These are phyloP conservation scores for Trichaptum fuscoviolaceum DNA, from an alignment of 768 basidiomycete species.

Conservation along the genomic window DNA sequence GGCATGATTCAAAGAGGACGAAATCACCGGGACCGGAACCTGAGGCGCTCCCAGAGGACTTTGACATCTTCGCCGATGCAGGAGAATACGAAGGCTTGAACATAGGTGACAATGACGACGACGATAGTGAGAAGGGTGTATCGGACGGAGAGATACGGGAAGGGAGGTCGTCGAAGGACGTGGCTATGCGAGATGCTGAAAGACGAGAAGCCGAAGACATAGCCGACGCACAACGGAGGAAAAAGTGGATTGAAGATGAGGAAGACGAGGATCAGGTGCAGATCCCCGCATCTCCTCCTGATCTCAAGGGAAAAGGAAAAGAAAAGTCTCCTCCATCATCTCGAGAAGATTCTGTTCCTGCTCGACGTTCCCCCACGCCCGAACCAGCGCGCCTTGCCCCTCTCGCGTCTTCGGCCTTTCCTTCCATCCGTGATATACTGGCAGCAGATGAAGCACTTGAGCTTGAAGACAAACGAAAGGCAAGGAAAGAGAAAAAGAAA, in stretches of 20 bases:
- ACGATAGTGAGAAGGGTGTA: constrained; percentile 31
- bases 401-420: constrained; percentile 72
- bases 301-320: constrained; percentile 31
- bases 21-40: constrained; percentile 18
- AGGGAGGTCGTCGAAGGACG: background rate
- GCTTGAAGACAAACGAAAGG: constrained; percentile 60
- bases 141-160: constrained; percentile 5
- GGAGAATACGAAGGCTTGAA: constrained; percentile 78
- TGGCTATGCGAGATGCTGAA: constrained; percentile 5
- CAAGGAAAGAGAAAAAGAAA: constrained; percentile 74
- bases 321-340: constrained; percentile 19
- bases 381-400: constrained; percentile 57
- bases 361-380: constrained; percentile 16
- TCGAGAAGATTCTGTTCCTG: constrained; percentile 11
- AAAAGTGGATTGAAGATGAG: constrained; percentile 9
- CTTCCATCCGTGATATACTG: constrained; percentile 79
- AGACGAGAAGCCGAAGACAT: background rate
- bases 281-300: constrained; percentile 8
- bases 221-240: background rate
- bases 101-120: constrained; percentile 48
- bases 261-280: constrained; percentile 13
- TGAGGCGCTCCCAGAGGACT: constrained; percentile 47
- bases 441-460: constrained; percentile 68
- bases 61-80: constrained; percentile 84
- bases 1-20: background rate